These are phyloP conservation scores for Ormosia semicastrata DNA, from an alignment of 306 rosid genomes.

Conservation along the genomic window DNA sequence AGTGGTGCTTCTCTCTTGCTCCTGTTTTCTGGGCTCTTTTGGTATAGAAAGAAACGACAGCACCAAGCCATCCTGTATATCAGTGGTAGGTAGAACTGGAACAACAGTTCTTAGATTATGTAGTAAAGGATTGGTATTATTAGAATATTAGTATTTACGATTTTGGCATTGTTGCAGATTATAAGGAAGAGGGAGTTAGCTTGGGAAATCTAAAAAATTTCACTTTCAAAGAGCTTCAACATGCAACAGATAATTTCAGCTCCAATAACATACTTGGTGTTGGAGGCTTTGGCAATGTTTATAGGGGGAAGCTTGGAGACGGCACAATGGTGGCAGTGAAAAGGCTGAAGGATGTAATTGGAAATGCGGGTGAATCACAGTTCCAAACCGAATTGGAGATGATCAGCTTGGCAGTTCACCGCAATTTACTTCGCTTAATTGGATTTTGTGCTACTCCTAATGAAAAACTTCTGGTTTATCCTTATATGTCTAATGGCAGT, in stretches of 20 bases:
- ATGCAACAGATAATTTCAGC: constrained; percentile 76
- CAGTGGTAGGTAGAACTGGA: constrained; percentile 51
- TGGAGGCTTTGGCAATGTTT: constrained; percentile 97
- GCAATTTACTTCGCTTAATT: constrained; percentile 79
- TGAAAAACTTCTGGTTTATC: constrained; percentile 91
- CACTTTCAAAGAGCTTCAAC: constrained; percentile 83
- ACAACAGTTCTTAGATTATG: not conserved
- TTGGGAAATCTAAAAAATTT: constrained; percentile 85
- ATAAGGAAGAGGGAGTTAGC: constrained; percentile 78
- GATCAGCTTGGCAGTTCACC: constrained; percentile 97
- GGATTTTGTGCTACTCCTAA: constrained; percentile 85
- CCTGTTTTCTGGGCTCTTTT: constrained; percentile 49
- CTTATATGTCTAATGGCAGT: constrained; percentile 95
- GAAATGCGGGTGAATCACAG: constrained; percentile 89
- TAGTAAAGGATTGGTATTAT: not conserved
- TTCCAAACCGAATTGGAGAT: constrained; percentile 92
- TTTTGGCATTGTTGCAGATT: constrained; percentile 44
- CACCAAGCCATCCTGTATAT: constrained; percentile 58
- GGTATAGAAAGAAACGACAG: constrained; percentile 67
- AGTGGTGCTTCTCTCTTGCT: constrained; percentile 58
- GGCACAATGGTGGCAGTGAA: constrained; percentile 90
- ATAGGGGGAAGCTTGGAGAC: constrained; percentile 80
- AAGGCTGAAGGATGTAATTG: constrained; percentile 86
- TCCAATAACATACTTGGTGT: constrained; percentile 87
- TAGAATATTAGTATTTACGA: not conserved